phyloP scores from a whole-genome alignment of 23 red algal genomes.

The Cyanidioschyzon merolae region DNA sequence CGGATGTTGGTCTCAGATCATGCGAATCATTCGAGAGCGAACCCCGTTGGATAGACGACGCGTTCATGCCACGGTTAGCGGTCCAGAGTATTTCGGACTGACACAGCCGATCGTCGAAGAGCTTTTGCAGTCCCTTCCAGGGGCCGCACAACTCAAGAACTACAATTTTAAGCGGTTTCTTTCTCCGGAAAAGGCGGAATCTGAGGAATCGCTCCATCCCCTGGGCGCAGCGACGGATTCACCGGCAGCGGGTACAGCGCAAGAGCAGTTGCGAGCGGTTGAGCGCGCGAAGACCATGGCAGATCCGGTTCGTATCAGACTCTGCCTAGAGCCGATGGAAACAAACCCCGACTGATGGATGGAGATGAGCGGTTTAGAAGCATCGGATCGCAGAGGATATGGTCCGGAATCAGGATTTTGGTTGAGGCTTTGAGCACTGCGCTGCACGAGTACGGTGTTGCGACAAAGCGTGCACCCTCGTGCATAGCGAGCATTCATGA shows the following conservation, averaged over 20 bases:
- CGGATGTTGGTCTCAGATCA: constrained; percentile 24
- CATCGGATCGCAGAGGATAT: no score
- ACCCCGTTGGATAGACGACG: constrained; percentile 17
- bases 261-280: no score
- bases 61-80: constrained; percentile 27
- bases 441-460: no score
- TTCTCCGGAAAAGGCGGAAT: neutral
- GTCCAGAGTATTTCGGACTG: constrained; percentile 60
- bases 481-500: no score
- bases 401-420: no score
- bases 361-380: no score
- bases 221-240: no score
- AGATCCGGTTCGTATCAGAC: neutral
- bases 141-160: constrained; percentile 17
- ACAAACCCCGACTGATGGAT: no score
- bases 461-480: no score
- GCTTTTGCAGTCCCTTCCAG: constrained; percentile 38
- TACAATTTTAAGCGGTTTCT: constrained; percentile 11
- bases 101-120: constrained; percentile 39
- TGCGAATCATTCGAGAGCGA: constrained; percentile 17
- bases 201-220: neutral
- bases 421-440: no score
- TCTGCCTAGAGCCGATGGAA: neutral
- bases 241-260: no score
- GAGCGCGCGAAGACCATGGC: neutral